Base-by-base conservation (phyloP, 2,329 filamentous ascomycete genomes). In the Pseudogymnoascus destructans region DNA sequence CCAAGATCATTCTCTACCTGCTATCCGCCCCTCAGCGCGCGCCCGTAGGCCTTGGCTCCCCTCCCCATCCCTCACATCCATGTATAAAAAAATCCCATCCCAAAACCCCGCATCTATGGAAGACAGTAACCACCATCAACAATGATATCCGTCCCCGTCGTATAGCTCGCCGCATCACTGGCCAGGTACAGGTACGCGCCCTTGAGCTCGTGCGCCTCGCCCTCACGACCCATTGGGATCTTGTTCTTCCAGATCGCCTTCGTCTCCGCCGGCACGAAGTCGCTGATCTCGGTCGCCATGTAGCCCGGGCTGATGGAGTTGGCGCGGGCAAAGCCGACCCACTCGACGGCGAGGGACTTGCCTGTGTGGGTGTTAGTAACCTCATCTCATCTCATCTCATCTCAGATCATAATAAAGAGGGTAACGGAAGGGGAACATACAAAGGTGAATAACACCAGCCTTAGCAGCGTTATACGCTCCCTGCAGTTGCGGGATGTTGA, bases 111-210 rank as follows among this genome's bases (percentile, higher is more conserved):
- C 54, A 56, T 56, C 54, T 56, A 56, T 56, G 54, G 54, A n/a
- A 56, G 33, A 7, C 54, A 56, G 54, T 64, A 63, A 55, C 63
- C 62, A 32, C 62, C 62, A 57, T 64, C 62, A 57, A 64, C 58
- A 52, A 61, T 56, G 38, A 64, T 58, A 38, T 64, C 62, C 10
- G 60, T 49, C 10, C 82, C 89, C 7, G 88, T 95, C 15, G 85
- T 89, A 73, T 89, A 95, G 58, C 82, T 87, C n/a, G 85, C 81
- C 3, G 88, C 88, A 71, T 95, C 88, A 11, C 84, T 88, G 15
- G 87, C 86, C 59, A 95, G 75, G 71, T 90, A 93, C 54, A 95
- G 72, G 70, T 87, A 95, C 15, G 85, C 85, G 17, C 87, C 89
- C 74, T 92, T 91, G 65, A 95, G 76, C 74, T 95, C 89, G 61